Percentiles rank a stretch among this genome's conserved stretches.
Evolutionary conservation across 257 asterid genomes (phyloP).

Genomic region (Gentiana macrophylla): DNA sequence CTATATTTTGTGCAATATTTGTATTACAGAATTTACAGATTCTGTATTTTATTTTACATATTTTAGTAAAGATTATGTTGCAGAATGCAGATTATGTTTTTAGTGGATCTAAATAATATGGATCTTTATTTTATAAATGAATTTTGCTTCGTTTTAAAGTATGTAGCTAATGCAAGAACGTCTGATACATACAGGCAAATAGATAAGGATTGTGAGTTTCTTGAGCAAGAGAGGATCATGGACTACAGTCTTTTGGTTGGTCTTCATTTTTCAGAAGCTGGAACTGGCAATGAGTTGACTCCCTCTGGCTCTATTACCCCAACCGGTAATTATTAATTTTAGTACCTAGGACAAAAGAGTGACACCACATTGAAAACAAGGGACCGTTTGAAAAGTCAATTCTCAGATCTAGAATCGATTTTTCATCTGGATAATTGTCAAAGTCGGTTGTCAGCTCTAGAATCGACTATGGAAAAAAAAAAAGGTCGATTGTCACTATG

Average conservation of each 20-base stretch:
- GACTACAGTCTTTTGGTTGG: conserved; percentile 39
- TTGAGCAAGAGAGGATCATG: conserved; percentile 38
- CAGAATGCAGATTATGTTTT: neutral
- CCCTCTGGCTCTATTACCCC: conserved; percentile 23
- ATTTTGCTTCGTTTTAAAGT: no score
- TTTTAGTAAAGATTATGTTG: neutral
- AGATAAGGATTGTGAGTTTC: conserved; percentile 32
- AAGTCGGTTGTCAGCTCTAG: no score
- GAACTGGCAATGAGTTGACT: conserved; percentile 12
- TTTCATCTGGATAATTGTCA: no score
- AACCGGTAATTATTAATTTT: conserved; percentile 11
- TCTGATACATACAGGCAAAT: conserved; percentile 24
- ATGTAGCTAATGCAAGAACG: no score
- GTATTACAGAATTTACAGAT: no score
- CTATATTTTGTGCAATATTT: no score
- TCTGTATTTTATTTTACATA: neutral
- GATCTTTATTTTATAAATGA: neutral
- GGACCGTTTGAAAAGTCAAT: no score
- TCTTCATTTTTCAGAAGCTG: conserved; percentile 26
- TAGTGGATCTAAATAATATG: neutral
- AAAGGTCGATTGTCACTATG: no score
- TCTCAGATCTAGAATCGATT: no score
- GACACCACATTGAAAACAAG: no score
- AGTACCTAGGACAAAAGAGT: no score
- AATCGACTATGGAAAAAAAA: no score